Base-by-base conservation (phyloP, 2,329 filamentous ascomycete species). In the Torrubiellomyces zombiae region DNA sequence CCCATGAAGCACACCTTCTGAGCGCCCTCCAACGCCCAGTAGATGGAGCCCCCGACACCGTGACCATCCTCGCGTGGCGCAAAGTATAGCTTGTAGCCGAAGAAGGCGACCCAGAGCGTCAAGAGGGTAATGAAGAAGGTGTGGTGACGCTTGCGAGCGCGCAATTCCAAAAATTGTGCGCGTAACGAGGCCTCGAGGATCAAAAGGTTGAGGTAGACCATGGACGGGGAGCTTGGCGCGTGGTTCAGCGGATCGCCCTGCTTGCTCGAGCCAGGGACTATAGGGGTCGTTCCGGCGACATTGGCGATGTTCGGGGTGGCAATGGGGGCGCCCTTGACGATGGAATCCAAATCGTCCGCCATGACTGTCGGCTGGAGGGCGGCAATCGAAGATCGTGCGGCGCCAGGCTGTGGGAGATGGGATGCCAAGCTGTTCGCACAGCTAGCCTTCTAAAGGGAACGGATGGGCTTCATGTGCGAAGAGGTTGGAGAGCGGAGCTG, bases 181-280 rank as follows among this genome's bases (percentile, higher is more conserved):
- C 89, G 81, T 18, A 98, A 62, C 5, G 83, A 93, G 24, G 82
- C 83, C 51, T 98, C 89, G 50, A 98, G 79, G 41, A 98, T 91
- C 30, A 98, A 68, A 14, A 98, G 75, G 53, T 98, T 98, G 42
- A 98, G 73, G 56, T 98, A 98, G 45, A 98, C 94, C 60, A 93
- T 89, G 27, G 82, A 81, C 22, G 85, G 85, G 10, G 81, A 82
- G 44, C 79, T 86, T n/a, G 85, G 85, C 10, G 86, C 71, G 32
- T 75, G 72, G 39, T 73, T 75, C 33, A 86, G 67, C 15, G 82
- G 81, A 46, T 91, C 82, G 44, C 56, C 55, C 15, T 58, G 50
- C 39, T 61, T 63, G 38, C 39, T 41, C 38, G 56, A 37, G 35
- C 55, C 38, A 34, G 58, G 48, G 35, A 47, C 37, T 43, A 59